phyloP scores from a whole-genome alignment of 441 rosid species.

The Hura crepitans region DNA sequence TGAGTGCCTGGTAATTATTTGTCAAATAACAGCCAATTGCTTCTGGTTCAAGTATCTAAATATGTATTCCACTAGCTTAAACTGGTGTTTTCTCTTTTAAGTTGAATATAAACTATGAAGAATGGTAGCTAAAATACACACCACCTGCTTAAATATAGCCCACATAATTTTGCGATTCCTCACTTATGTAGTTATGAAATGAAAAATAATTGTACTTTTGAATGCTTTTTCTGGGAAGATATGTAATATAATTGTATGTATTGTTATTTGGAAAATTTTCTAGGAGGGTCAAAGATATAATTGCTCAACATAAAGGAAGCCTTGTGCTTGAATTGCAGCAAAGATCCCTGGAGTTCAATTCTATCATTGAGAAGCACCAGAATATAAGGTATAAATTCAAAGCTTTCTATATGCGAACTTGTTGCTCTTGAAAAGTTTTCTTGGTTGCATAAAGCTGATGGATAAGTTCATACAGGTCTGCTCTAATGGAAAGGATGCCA shows the following conservation, averaged over 20 bases:
- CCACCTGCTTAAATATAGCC: no score
- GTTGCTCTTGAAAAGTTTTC: slow-evolving; percentile 18
- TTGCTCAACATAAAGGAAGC: slow-evolving; percentile 71
- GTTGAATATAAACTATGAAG: neutral
- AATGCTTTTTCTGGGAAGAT: slow-evolving; percentile 45
- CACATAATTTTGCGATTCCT: slow-evolving; percentile 12
- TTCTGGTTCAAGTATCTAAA: neutral
- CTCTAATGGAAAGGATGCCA: slow-evolving; percentile 97
- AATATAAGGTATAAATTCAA: slow-evolving; percentile 57
- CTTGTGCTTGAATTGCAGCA: slow-evolving; percentile 99
- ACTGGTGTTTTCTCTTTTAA: neutral
- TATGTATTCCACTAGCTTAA: neutral
- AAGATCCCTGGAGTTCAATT: slow-evolving; percentile 90
- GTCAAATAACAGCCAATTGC: neutral
- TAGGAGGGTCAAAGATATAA: slow-evolving; percentile 75
- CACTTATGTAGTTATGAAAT: slow-evolving; percentile 1
- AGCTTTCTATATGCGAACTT: slow-evolving; percentile 15
- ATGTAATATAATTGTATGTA: slow-evolving; percentile 32
- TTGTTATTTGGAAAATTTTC: slow-evolving; percentile 17
- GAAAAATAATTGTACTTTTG: slow-evolving; percentile 6
- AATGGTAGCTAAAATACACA: no score
- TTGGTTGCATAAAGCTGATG: slow-evolving; percentile 26
- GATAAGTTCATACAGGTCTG: slow-evolving; percentile 55
- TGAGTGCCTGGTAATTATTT: neutral
- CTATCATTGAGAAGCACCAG: slow-evolving; percentile 84